Conservation (phyloP, 225 moss, liverwort and hornwort species). For the Climacium dendroides region DNA sequence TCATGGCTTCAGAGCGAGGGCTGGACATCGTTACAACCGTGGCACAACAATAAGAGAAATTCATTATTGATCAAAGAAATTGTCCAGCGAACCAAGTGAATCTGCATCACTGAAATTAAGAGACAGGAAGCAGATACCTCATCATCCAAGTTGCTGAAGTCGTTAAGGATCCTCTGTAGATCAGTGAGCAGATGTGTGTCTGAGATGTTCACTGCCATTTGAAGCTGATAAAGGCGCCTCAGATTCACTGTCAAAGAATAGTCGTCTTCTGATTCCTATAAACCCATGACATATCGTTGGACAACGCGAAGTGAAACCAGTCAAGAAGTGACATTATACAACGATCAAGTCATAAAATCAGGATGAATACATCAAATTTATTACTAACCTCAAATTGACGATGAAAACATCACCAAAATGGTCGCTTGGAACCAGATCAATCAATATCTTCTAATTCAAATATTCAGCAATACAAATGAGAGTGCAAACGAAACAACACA, state of each 20-base stretch:
- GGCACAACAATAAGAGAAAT: not conserved
- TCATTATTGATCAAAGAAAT: not conserved
- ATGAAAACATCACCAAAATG: not conserved
- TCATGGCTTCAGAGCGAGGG: not conserved
- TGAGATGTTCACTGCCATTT: slow-evolving; percentile 51
- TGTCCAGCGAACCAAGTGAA: not conserved
- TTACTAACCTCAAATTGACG: not conserved
- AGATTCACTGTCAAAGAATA: slow-evolving; percentile 86
- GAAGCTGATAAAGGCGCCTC: slow-evolving; percentile 77
- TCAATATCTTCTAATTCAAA: not conserved
- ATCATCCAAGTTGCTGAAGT: slow-evolving; percentile 73
- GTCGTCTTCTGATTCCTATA: slow-evolving; percentile 77
- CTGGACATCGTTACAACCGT: not conserved
- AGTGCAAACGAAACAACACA: not conserved
- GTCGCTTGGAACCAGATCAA: not conserved
- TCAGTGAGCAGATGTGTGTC: slow-evolving; percentile 52
- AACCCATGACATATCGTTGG: not conserved
- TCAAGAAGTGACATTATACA: not conserved
- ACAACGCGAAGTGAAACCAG: not conserved
- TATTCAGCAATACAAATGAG: not conserved
- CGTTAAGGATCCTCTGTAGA: slow-evolving; percentile 59
- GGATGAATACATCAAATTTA: not conserved
- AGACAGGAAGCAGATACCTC: slow-evolving; percentile 36
- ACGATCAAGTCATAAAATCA: not conserved
- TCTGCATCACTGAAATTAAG: not conserved